Base-by-base conservation (phyloP, 768 basidiomycete species). In the Tephrocybe sp. region DNA sequence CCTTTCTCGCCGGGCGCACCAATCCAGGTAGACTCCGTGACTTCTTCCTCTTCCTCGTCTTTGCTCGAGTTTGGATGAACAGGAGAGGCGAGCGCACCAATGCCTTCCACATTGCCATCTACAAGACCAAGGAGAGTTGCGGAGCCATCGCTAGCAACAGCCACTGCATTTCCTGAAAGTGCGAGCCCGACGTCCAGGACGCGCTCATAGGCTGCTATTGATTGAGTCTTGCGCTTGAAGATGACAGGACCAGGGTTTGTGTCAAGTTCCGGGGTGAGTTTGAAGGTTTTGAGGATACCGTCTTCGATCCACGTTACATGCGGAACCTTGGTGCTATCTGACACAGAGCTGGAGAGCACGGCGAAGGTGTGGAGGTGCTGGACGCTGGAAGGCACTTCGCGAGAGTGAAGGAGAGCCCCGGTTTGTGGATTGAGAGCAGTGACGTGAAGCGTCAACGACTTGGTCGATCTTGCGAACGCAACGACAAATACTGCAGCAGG, bases 401-500 rank as follows among this genome's bases (percentile, higher is more conserved):
- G 71, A 20, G 67, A 74, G 11, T 73, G 61, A 48, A 86, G 58
- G 18, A 84, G 55, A 33, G 75, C 68, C 3, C 86, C 88, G 3
- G 77, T 81, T 2, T 65, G 47, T 0, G 83, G 61, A 43, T 81
- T 75, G 6, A 95, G 69, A 1, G 84, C 73, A 18, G 83, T 79
- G 55, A 89, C 73, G 50, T 88, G 84, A 1, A 96, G 68, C 12
- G 85, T 85, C 59, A 85, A 83, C 0, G 84, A 73, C 1, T 73
- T 61, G 52, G 74, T 65, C 0, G 77, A 77, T 52, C 77, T 79
- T 5, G 77, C 68, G 24, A 81, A 62, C 2, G 83, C 85, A 20
- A 87, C 61, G 7, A 73, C 71, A 57, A 81, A 93, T 30, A 93
- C 59, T 0, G 83, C 71, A 2, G 70, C 65, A 1, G 71, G 64